These are phyloP conservation scores for Suhomyces anneliseae DNA, from an alignment of 1,139 yeast genomes.

Conservation along the genomic window DNA sequence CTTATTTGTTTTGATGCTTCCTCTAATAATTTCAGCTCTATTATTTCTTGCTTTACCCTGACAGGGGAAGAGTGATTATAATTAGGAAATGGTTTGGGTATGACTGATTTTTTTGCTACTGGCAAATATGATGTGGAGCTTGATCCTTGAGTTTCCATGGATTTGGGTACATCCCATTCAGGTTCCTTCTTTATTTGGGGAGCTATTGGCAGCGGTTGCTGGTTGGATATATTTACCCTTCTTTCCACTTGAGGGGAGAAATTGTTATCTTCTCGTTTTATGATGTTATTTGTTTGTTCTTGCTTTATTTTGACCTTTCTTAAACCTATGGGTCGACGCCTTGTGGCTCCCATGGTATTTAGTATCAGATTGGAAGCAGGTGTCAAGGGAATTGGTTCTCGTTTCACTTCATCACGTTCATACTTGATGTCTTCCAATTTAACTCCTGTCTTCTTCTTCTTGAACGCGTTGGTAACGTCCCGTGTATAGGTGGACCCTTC, in stretches of 20 bases:
- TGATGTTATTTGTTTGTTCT: background rate
- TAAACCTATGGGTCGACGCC: slow-evolving; percentile 11
- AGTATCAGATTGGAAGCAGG: background rate
- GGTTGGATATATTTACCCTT: too few relatives aligned
- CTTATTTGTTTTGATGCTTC: background rate
- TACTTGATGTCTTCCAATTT: slow-evolving; percentile 10
- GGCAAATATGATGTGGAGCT: too few relatives aligned
- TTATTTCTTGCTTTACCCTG: too few relatives aligned
- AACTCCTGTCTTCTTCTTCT: slow-evolving; percentile 4
- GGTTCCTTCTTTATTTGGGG: background rate
- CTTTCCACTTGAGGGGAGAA: too few relatives aligned
- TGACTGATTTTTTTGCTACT: too few relatives aligned
- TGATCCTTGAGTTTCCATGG: background rate
- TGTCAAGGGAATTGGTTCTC: background rate
- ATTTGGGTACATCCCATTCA: background rate
- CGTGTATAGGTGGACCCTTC: slow-evolving; percentile 7
- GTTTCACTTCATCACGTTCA: slow-evolving; percentile 1
- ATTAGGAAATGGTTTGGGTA: too few relatives aligned
- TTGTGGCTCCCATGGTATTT: background rate
- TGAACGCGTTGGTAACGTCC: slow-evolving; percentile 8
- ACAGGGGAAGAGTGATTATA: too few relatives aligned
- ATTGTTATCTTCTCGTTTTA: too few relatives aligned
- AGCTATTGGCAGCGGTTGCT: background rate
- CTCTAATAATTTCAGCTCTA: too few relatives aligned
- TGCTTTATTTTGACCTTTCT: slow-evolving; percentile 3